Percentiles rank a stretch among this genome's conserved stretches.
phyloP scores from a whole-genome alignment of 2,329 filamentous ascomycete genomes.

The Truncatella angustata region DNA sequence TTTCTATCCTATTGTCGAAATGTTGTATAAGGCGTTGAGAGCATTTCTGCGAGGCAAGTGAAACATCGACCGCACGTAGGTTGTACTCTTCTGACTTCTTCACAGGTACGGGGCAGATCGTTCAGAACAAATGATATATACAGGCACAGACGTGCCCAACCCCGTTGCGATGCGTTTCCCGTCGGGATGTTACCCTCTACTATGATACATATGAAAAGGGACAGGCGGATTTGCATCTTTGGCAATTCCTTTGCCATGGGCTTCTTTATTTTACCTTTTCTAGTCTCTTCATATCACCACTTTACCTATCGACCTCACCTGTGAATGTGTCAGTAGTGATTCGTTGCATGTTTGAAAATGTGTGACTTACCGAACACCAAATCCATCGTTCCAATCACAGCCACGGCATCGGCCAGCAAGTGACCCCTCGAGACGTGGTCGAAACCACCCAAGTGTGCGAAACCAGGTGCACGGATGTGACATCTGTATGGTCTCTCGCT shows the following conservation, averaged over 20 bases:
- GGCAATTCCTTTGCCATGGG: slow-evolving; percentile 20
- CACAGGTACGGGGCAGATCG: not conserved
- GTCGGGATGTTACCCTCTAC: slow-evolving; percentile 14
- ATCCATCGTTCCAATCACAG: slow-evolving; percentile 90
- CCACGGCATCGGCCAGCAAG: slow-evolving; percentile 92
- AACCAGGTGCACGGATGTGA: slow-evolving; percentile 95
- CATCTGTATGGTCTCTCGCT: slow-evolving; percentile 96
- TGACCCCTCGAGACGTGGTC: slow-evolving; percentile 92
- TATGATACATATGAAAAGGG: slow-evolving; percentile 28
- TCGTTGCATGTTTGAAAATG: not conserved
- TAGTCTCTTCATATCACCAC: slow-evolving; percentile 12
- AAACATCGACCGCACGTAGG: not conserved
- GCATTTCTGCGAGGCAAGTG: too few species aligned
- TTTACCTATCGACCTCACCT: slow-evolving; percentile 62
- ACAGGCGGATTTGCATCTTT: not conserved
- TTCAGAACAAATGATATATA: slow-evolving; percentile 13
- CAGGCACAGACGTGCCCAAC: slow-evolving; percentile 11
- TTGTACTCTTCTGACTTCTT: not conserved
- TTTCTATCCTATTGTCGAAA: too few species aligned
- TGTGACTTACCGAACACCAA: slow-evolving; percentile 73
- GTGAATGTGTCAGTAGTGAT: slow-evolving; percentile 30
- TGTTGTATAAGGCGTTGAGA: too few species aligned
- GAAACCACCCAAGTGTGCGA: slow-evolving; percentile 91
- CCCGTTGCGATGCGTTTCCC: slow-evolving; percentile 11
- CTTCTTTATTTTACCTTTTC: slow-evolving; percentile 12